phyloP scores from a whole-genome alignment of 495 filamentous ascomycete species.

The Lasiosphaeria ovina region DNA sequence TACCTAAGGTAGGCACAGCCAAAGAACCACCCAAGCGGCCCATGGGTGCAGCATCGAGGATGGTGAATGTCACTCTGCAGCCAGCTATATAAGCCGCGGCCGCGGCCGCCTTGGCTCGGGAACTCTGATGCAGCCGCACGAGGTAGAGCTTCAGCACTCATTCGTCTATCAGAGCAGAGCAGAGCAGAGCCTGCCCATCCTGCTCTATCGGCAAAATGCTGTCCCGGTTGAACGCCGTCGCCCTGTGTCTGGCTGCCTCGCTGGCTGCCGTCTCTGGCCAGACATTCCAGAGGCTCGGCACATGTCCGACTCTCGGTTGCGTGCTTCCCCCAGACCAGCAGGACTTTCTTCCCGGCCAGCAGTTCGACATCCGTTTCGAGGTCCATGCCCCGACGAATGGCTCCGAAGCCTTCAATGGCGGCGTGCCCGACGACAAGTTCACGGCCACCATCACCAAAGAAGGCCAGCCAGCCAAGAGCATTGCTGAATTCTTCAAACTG shows the following conservation, averaged over 20 bases:
- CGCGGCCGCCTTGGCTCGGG: neutral
- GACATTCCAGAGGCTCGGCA: slow-evolving; percentile 67
- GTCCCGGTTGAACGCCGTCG: slow-evolving; percentile 27
- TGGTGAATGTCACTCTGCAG: neutral
- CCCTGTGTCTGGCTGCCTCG: slow-evolving; percentile 32
- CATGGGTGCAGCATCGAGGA: neutral
- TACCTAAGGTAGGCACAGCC: neutral
- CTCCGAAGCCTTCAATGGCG: slow-evolving; percentile 61
- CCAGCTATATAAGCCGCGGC: slow-evolving; percentile 2
- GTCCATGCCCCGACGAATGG: slow-evolving; percentile 75
- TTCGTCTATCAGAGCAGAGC: too few species aligned
- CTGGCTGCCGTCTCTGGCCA: slow-evolving; percentile 50
- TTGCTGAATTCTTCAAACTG: slow-evolving; percentile 58
- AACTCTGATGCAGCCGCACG: neutral
- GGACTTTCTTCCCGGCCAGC: slow-evolving; percentile 72
- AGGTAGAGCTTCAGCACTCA: neutral
- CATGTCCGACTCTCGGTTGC: slow-evolving; percentile 70
- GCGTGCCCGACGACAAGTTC: slow-evolving; percentile 63
- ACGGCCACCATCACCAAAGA: slow-evolving; percentile 66
- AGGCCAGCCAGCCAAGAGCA: slow-evolving; percentile 43
- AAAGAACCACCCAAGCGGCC: neutral
- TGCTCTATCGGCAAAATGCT: slow-evolving; percentile 26
- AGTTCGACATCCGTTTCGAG: slow-evolving; percentile 74
- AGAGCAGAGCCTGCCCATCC: neutral
- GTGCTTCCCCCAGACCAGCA: slow-evolving; percentile 73